A percentile compares a stretch with the other conserved stretches of the same genome.
Evolutionary conservation across 306 rosid genomes (phyloP).

Genomic region (Ormosia semicastrata): DNA sequence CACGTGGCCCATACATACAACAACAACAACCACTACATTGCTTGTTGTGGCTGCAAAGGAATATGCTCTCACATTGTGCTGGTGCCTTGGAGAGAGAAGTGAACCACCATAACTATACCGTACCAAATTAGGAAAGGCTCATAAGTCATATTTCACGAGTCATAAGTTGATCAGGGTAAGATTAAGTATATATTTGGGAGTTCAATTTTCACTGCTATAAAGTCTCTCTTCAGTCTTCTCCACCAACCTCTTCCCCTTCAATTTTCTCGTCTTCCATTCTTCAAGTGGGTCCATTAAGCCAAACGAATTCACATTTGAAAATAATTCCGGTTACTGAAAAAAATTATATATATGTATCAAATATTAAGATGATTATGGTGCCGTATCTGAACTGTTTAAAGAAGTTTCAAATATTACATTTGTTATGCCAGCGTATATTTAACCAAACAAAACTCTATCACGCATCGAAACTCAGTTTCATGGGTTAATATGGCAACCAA

Average conservation of each 20-base stretch:
- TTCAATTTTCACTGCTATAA: neutral
- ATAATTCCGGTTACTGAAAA: neutral
- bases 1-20: neutral
- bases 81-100: neutral
- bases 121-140: neutral
- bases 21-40: slow-evolving; percentile 21
- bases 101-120: neutral
- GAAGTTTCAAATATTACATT: too few relatives aligned
- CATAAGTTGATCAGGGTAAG: neutral
- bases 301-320: neutral
- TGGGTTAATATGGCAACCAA: too few relatives aligned
- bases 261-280: neutral
- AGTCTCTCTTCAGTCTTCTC: neutral
- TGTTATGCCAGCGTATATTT: neutral
- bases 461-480: too few relatives aligned
- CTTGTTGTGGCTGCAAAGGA: slow-evolving; percentile 13
- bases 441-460: neutral
- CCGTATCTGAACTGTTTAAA: neutral
- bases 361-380: neutral
- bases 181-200: too few relatives aligned
- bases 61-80: slow-evolving; percentile 27
- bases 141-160: neutral
- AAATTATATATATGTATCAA: neutral
- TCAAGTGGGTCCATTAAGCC: neutral
- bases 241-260: slow-evolving; percentile 6